Percentiles rank a stretch among this genome's conserved stretches.
phyloP scores from a whole-genome alignment of 257 asterid species.

The Solanum appendiculatum region DNA sequence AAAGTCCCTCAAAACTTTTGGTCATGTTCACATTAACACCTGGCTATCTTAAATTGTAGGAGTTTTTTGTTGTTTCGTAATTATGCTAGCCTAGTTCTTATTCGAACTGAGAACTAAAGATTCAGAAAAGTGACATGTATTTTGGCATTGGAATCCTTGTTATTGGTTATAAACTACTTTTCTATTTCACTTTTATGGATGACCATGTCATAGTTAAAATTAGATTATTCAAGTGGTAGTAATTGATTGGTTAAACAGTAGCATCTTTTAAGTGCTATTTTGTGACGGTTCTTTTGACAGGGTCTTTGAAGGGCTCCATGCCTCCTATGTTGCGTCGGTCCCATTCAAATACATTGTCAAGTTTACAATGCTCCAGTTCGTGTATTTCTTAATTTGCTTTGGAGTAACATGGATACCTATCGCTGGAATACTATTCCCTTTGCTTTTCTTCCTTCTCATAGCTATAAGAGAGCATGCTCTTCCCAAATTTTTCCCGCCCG shows the following conservation, averaged over 20 bases:
- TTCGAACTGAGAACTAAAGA: neutral
- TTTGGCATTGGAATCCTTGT: neutral
- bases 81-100: neutral
- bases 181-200: neutral
- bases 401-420: constrained; percentile 95
- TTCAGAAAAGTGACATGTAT: neutral
- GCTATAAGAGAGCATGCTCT: constrained; percentile 64
- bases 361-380: constrained; percentile 58
- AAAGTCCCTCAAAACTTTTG: neutral
- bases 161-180: neutral
- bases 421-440: constrained; percentile 79
- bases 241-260: neutral
- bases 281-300: constrained; percentile 24
- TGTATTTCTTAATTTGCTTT: constrained; percentile 55
- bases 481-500: constrained; percentile 53
- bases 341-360: constrained; percentile 70
- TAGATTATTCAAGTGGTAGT: neutral
- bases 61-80: neutral
- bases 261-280: neutral
- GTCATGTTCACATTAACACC: neutral
- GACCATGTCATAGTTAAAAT: neutral
- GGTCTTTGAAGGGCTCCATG: constrained; percentile 57
- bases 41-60: neutral
- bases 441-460: constrained; percentile 70
- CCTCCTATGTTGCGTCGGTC: constrained; percentile 74